A percentile compares a stretch with the other conserved stretches of the same genome.
phyloP scores from a whole-genome alignment of 495 filamentous ascomycete genomes.

The Rostrohypoxylon terebratum region DNA sequence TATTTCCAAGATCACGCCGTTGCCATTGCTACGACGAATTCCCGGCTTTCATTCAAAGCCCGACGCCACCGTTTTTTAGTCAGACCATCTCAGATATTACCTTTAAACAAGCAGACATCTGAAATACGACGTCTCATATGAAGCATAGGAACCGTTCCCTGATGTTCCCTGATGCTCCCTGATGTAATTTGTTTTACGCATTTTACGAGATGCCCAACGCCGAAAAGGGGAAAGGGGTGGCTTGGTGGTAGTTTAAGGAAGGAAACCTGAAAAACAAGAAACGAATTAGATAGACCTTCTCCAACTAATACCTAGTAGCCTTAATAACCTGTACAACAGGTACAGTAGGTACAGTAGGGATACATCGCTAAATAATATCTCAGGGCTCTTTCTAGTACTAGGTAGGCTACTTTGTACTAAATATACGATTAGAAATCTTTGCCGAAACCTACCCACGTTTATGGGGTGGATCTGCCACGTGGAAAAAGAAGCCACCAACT shows the following conservation, averaged over 20 bases:
- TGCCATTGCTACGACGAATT: conserved; percentile 2
- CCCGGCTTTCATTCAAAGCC: conserved; percentile 22
- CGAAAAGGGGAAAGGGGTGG: conserved; percentile 4
- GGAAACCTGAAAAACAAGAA: conserved; percentile 4
- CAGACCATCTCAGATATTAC: background rate
- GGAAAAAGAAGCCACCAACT: conserved; percentile 43
- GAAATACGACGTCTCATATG: conserved; percentile 4
- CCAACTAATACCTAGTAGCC: too few relatives aligned
- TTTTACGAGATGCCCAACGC: background rate
- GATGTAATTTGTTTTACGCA: background rate
- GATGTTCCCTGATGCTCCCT: background rate
- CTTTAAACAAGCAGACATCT: conserved; percentile 1
- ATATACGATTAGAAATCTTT: conserved; percentile 43
- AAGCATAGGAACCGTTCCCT: background rate
- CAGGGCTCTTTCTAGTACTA: background rate
- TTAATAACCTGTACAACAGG: background rate
- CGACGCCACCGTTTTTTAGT: conserved; percentile 12
- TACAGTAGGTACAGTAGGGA: conserved; percentile 13
- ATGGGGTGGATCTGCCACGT: conserved; percentile 42
- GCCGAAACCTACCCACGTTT: conserved; percentile 47
- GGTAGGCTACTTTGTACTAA: background rate
- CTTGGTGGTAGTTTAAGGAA: background rate
- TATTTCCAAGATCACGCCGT: background rate
- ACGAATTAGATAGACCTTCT: background rate
- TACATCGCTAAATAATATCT: conserved; percentile 36